These are phyloP conservation scores for Stenocarpella maydis DNA, from an alignment of 2,329 filamentous ascomycete species.

Conservation along the genomic window DNA sequence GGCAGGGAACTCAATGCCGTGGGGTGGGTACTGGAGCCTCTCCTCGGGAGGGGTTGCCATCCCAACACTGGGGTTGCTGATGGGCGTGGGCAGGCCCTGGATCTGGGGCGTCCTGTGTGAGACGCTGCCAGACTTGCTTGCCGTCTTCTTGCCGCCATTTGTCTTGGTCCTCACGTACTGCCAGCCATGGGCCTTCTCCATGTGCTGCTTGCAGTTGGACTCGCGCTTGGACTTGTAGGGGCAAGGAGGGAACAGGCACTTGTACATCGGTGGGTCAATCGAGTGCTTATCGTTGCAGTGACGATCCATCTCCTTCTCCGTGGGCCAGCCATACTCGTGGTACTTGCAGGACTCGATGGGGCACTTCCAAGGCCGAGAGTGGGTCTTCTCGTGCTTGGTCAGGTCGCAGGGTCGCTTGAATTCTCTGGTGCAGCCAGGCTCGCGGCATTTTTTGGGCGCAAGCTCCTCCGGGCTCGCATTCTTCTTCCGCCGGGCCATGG, in stretches of 20 bases:
- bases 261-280: slow-evolving; percentile 77
- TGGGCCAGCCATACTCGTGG: slow-evolving; percentile 89
- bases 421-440: slow-evolving; percentile 82
- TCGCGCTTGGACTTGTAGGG: slow-evolving; percentile 95
- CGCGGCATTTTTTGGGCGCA: slow-evolving; percentile 78
- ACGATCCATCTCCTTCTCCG: slow-evolving; percentile 95
- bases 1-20: slow-evolving; percentile 56
- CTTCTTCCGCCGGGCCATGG: slow-evolving; percentile 96
- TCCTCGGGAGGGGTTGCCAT: slow-evolving; percentile 67
- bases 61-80: slow-evolving; percentile 62
- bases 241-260: slow-evolving; percentile 85
- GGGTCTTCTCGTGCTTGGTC: slow-evolving; percentile 98
- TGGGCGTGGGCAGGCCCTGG: slow-evolving; percentile 69
- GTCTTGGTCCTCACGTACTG: slow-evolving; percentile 92
- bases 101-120: slow-evolving; percentile 65
- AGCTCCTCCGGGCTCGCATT: slow-evolving; percentile 86
- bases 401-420: slow-evolving; percentile 98
- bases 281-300: slow-evolving; percentile 98
- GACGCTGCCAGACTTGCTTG: slow-evolving; percentile 55
- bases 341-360: slow-evolving; percentile 85
- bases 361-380: slow-evolving; percentile 97
- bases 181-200: slow-evolving; percentile 96
- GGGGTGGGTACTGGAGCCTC: slow-evolving; percentile 45
- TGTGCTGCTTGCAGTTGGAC: slow-evolving; percentile 97
- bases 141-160: slow-evolving; percentile 67